phyloP scores from a whole-genome alignment of 31 red algal genomes.

The Pterothamnion heteromorphum region DNA sequence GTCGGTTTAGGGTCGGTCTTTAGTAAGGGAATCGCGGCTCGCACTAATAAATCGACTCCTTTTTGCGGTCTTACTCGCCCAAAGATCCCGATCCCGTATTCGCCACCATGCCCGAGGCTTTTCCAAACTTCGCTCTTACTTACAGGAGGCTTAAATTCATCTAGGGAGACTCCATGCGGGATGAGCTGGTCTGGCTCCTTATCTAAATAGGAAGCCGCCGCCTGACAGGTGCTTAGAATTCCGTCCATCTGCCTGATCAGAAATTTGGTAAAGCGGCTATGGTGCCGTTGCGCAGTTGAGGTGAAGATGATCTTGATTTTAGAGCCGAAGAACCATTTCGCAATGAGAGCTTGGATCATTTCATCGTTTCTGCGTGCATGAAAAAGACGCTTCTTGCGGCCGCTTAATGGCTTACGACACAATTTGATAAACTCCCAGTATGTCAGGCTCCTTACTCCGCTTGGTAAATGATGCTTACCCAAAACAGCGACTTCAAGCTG shows the following conservation, averaged over 20 bases:
- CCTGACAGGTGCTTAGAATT: background rate
- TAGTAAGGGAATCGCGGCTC: background rate
- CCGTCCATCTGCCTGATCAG: conserved; percentile 18
- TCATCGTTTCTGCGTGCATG: conserved; percentile 13
- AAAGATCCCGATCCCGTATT: background rate
- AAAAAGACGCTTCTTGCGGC: background rate
- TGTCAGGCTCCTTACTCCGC: no score
- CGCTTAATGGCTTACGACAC: no score
- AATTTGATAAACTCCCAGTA: no score
- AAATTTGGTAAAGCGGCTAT: background rate
- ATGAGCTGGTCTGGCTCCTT: background rate
- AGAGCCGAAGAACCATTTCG: background rate
- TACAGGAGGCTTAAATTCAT: background rate
- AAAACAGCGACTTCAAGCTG: background rate
- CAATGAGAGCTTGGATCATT: conserved; percentile 9
- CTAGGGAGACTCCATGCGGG: background rate
- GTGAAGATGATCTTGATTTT: conserved; percentile 3
- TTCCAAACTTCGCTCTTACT: background rate
- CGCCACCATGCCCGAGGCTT: background rate
- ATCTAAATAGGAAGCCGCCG: background rate
- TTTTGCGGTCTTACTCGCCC: background rate
- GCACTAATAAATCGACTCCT: background rate
- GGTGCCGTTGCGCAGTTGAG: conserved; percentile 10
- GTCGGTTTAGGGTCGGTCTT: background rate
- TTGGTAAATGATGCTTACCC: background rate